These are phyloP conservation scores for Knoxdaviesia capensis DNA, from an alignment of 2,329 filamentous ascomycete species.

Conservation along the genomic window DNA sequence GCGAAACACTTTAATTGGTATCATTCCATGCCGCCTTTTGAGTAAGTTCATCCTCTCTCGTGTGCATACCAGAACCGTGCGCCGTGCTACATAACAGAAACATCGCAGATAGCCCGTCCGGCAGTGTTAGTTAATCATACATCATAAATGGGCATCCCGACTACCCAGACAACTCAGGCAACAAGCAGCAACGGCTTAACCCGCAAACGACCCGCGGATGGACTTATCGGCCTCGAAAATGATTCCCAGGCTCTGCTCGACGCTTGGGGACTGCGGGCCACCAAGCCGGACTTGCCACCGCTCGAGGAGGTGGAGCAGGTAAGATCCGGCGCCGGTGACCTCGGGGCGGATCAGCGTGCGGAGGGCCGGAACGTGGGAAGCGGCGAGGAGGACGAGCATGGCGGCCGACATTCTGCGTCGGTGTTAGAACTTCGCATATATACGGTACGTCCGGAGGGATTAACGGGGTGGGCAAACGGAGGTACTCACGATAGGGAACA, in stretches of 20 bases:
- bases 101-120: too few species aligned
- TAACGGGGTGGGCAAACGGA: background rate
- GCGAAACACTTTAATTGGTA: too few species aligned
- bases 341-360: conserved; percentile 17
- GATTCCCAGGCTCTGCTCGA: conserved; percentile 23
- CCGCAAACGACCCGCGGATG: conserved; percentile 8
- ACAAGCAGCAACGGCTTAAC: too few species aligned
- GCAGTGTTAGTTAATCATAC: too few species aligned
- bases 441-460: conserved; percentile 1
- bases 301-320: conserved; percentile 18
- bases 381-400: conserved; percentile 26
- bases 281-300: conserved; percentile 21
- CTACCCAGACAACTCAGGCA: too few species aligned
- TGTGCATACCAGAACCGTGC: too few species aligned
- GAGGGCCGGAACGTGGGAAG: conserved; percentile 18
- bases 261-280: conserved; percentile 20
- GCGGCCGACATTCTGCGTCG: conserved; percentile 22
- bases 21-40: too few species aligned
- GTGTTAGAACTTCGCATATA: background rate
- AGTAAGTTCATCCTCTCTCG: too few species aligned
- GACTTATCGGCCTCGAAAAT: conserved; percentile 22
- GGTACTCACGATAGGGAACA: conserved; percentile 27
- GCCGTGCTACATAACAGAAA: too few species aligned
- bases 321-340: conserved; percentile 17
- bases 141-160: too few species aligned